Evolutionary conservation across 2,329 filamentous ascomycete species (phyloP).

Genomic region (Escovopsis sp.): DNA sequence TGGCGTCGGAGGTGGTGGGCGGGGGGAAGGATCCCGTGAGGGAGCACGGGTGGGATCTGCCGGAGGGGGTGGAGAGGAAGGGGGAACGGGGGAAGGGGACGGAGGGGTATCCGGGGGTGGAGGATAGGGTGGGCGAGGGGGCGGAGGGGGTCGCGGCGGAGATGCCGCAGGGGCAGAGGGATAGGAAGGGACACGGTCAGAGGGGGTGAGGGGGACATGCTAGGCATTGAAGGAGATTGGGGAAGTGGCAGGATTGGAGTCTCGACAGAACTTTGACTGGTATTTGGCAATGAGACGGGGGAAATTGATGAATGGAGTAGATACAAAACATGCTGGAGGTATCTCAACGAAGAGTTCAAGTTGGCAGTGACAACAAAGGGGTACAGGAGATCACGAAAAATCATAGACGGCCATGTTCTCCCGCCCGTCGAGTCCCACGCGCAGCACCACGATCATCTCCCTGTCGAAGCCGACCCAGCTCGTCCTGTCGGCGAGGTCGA

Average conservation of each 20-base stretch:
- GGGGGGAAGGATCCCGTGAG: constrained; percentile 12
- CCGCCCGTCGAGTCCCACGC: constrained; percentile 49
- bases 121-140: not conserved
- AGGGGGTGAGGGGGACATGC: too few species aligned
- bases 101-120: not conserved
- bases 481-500: constrained; percentile 28
- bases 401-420: constrained; percentile 75
- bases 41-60: constrained; percentile 10
- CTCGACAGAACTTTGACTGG: too few species aligned
- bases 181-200: too few species aligned
- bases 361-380: too few species aligned
- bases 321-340: too few species aligned
- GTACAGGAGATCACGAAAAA: constrained; percentile 58
- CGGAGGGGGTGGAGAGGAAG: constrained; percentile 4
- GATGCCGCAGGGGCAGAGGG: not conserved
- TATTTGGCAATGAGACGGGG: too few species aligned
- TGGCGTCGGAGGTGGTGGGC: constrained; percentile 15
- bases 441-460: constrained; percentile 76
- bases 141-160: constrained; percentile 2
- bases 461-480: constrained; percentile 81
- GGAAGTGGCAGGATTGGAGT: too few species aligned
- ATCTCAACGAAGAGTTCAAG: too few species aligned
- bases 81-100: not conserved
- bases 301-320: too few species aligned
- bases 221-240: too few species aligned